Evolutionary conservation across 75 land plant genomes (phyloP).

Genomic region (Azolla pinnata): DNA sequence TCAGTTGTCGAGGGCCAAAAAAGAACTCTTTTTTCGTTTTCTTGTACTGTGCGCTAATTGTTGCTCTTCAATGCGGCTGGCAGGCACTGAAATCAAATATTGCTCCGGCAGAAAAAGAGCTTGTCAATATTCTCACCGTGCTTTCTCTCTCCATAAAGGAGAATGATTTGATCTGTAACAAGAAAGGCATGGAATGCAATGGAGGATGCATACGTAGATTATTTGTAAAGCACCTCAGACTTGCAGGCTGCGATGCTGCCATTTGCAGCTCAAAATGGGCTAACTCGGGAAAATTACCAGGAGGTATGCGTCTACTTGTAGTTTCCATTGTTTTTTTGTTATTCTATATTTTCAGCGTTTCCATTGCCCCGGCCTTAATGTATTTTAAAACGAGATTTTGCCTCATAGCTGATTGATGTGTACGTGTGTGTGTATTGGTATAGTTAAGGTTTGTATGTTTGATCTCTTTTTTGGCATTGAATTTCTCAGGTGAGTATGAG

Average conservation of each 20-base stretch:
- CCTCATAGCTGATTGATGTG: too few species aligned
- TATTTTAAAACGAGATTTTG: too few species aligned
- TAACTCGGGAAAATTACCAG: constrained; percentile 23
- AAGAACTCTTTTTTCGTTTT: too few species aligned
- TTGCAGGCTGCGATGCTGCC: constrained; percentile 29
- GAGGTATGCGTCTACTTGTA: too few species aligned
- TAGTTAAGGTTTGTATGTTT: neutral
- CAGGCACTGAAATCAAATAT: constrained; percentile 15
- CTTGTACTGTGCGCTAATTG: too few species aligned
- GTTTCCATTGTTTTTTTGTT: too few species aligned
- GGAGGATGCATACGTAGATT: constrained; percentile 31
- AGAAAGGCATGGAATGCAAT: constrained; percentile 23
- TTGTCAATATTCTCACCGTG: constrained; percentile 10
- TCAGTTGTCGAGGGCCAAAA: too few species aligned
- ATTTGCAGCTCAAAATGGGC: constrained; percentile 31
- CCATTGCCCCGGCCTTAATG: too few species aligned
- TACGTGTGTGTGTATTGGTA: too few species aligned
- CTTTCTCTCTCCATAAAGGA: constrained; percentile 16
- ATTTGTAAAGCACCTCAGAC: constrained; percentile 26
- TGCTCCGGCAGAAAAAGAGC: constrained; percentile 18
- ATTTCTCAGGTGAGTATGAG: constrained; percentile 28
- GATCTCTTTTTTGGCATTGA: neutral
- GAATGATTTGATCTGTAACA: constrained; percentile 7
- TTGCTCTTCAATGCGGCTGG: too few species aligned
- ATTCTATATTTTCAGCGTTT: too few species aligned